These are phyloP conservation scores for Stephanodiscus triporus DNA, from an alignment of 108 stramenopile species.

Conservation along the genomic window DNA sequence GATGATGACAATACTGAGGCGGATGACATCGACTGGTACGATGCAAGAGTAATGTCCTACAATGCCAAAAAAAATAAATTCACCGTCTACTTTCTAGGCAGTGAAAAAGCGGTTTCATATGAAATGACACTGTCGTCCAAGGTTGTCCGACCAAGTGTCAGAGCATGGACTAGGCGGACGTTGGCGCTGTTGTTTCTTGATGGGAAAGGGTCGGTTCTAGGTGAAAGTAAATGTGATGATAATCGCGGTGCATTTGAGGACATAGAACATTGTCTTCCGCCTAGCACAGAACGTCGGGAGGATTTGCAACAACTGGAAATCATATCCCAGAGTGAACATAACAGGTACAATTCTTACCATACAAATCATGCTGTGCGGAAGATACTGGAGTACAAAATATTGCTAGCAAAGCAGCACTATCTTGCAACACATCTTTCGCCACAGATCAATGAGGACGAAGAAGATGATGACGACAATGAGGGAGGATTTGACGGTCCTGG, in stretches of 20 bases:
- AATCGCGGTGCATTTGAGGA: not conserved
- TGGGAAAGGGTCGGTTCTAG: conserved; percentile 3
- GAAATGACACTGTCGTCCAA: conserved; percentile 58
- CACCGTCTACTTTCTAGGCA: conserved; percentile 62
- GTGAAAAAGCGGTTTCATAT: conserved; percentile 68
- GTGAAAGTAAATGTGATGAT: not conserved
- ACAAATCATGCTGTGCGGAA: not conserved
- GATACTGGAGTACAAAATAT: conserved; percentile 22
- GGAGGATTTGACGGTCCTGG: conserved; percentile 27
- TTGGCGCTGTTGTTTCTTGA: conserved; percentile 48
- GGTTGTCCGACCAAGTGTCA: conserved; percentile 71
- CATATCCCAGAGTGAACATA: conserved; percentile 17
- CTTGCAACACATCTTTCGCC: conserved; percentile 63
- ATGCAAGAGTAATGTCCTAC: conserved; percentile 58
- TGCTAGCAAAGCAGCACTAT: conserved; percentile 55
- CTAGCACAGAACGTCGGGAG: conserved; percentile 54
- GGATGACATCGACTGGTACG: conserved; percentile 82
- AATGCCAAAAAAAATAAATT: conserved; percentile 13
- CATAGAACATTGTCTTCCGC: conserved; percentile 41
- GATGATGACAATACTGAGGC: conserved; percentile 45
- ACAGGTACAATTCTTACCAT: not conserved
- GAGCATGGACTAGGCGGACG: conserved; percentile 70
- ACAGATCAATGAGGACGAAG: conserved; percentile 49
- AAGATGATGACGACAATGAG: conserved; percentile 18
- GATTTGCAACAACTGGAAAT: conserved; percentile 44